Conservation (phyloP, 2,329 filamentous ascomycete species). For the Aspergillus clavatus region DNA sequence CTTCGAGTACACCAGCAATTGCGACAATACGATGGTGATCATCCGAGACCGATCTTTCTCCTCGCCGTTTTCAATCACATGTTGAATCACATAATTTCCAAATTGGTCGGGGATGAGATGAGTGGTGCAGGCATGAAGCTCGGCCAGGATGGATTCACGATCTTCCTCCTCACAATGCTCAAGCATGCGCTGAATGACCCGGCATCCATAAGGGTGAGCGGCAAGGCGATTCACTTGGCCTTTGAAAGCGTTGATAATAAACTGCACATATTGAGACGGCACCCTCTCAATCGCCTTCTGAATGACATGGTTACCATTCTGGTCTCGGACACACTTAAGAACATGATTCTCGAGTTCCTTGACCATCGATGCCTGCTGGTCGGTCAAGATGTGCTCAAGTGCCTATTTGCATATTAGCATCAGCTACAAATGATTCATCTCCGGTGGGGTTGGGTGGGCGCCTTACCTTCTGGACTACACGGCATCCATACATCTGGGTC, state of each 20-base stretch:
- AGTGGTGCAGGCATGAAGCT: constrained; percentile 68
- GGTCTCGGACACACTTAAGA: constrained; percentile 71
- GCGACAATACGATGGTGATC: constrained; percentile 65
- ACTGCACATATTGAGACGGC: constrained; percentile 71
- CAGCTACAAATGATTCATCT: no score
- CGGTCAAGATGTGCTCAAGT: constrained; percentile 82
- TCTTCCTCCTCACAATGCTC: constrained; percentile 73
- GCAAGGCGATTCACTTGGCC: constrained; percentile 70
- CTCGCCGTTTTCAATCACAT: constrained; percentile 76
- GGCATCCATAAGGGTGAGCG: constrained; percentile 79
- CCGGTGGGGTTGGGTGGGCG: no score
- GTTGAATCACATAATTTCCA: constrained; percentile 94
- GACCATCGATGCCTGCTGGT: constrained; percentile 80
- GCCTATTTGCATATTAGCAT: constrained; percentile 53
- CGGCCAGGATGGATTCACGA: constrained; percentile 66
- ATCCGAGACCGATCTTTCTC: constrained; percentile 67
- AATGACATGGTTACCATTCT: constrained; percentile 94
- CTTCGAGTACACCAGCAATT: constrained; percentile 73
- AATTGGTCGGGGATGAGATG: constrained; percentile 79
- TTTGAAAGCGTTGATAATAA: constrained; percentile 76
- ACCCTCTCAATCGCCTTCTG: constrained; percentile 86
- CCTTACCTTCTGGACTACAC: constrained; percentile 85
- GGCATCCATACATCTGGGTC: constrained; percentile 84
- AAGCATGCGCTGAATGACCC: constrained; percentile 87
- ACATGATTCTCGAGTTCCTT: constrained; percentile 76